These are phyloP conservation scores for Thelephora aurantiotincta DNA, from an alignment of 768 basidiomycete species.

Conservation along the genomic window DNA sequence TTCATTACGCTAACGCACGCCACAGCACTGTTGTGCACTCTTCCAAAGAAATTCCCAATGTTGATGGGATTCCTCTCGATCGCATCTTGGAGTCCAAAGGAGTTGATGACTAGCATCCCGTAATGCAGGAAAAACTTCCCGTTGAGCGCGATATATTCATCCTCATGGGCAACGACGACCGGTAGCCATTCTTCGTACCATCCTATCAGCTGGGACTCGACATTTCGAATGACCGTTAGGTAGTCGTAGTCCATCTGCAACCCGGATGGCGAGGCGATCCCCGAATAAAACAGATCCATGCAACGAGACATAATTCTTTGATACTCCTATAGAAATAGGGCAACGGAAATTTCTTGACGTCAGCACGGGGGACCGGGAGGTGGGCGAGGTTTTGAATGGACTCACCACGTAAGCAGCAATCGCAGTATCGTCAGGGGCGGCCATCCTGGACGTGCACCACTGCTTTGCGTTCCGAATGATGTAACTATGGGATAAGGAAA, in stretches of 20 bases:
- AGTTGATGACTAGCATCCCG: conserved; percentile 78
- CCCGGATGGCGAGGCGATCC: conserved; percentile 66
- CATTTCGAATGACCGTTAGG: conserved; percentile 66
- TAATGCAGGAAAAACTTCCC: conserved; percentile 76
- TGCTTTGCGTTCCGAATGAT: conserved; percentile 72
- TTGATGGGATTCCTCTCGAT: conserved; percentile 62
- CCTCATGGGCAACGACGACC: conserved; percentile 7
- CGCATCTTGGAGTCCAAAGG: conserved; percentile 95
- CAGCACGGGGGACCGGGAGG: not conserved
- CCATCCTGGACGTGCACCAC: conserved; percentile 62
- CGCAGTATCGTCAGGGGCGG: conserved; percentile 48
- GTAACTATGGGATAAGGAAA: conserved; percentile 30
- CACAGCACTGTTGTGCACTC: conserved; percentile 60
- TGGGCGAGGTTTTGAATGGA: conserved; percentile 7
- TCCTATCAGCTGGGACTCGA: conserved; percentile 62
- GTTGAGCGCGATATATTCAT: conserved; percentile 35
- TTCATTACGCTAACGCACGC: conserved; percentile 59
- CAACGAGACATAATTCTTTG: conserved; percentile 84
- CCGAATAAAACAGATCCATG: conserved; percentile 82
- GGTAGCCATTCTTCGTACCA: conserved; percentile 42
- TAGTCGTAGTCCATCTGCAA: conserved; percentile 79
- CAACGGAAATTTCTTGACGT: conserved; percentile 1
- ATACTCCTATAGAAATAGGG: conserved; percentile 38
- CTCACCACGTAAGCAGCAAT: conserved; percentile 69
- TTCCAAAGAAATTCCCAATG: conserved; percentile 73